Conservation (phyloP, 1,284 basidiomycete species). For the Mycena sp. region DNA sequence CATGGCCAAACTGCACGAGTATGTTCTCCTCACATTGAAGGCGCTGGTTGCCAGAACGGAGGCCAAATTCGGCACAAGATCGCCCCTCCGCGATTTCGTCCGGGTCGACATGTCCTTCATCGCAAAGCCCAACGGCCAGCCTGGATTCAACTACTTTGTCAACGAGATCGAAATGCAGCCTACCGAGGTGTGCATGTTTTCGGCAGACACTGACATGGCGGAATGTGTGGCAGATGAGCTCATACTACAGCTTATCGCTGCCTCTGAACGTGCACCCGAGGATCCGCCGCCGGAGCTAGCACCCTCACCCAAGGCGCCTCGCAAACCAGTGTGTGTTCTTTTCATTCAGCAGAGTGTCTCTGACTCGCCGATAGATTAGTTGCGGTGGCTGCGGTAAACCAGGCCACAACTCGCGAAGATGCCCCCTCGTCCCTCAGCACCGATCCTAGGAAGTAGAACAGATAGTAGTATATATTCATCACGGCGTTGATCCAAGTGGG, state of each 20-base stretch:
- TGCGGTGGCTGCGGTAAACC: neutral
- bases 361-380: neutral
- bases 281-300: too few species aligned
- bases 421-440: neutral
- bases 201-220: neutral
- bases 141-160: too few species aligned
- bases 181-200: neutral
- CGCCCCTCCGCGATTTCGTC: neutral
- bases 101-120: too few species aligned
- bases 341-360: too few species aligned
- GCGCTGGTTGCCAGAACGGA: neutral
- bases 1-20: conserved; percentile 1
- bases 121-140: neutral
- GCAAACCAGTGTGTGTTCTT: too few species aligned
- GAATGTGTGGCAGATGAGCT: too few species aligned
- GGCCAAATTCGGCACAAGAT: neutral
- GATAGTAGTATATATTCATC: conserved; percentile 1
- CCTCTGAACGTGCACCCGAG: too few species aligned
- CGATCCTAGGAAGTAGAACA: neutral
- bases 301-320: too few species aligned
- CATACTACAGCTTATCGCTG: too few species aligned
- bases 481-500: too few species aligned
- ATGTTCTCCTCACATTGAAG: conserved; percentile 2
- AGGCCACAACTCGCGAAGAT: neutral
- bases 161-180: neutral